A percentile compares a stretch with the other conserved stretches of the same genome.
phyloP scores from a whole-genome alignment of 73 alveolate species.

The Breviolum minutum region DNA sequence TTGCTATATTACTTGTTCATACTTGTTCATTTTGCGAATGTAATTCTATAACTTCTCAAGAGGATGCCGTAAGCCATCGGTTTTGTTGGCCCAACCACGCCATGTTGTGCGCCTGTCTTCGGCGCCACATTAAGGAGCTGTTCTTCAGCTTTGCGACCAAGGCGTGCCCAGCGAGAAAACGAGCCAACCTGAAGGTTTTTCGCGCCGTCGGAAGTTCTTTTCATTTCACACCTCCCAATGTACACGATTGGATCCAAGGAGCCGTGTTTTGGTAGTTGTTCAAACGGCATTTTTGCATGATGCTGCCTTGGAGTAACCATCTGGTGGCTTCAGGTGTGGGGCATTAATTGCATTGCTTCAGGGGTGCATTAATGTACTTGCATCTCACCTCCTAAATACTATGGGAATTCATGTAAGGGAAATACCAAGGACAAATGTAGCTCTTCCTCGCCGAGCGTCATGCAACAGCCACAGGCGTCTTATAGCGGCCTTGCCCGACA shows the following conservation, averaged over 20 bases:
- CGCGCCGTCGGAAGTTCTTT: background rate
- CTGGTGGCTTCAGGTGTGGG: background rate
- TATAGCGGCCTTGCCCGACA: background rate
- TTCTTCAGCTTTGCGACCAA: slow-evolving; percentile 12
- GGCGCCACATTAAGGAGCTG: background rate
- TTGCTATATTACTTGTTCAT: background rate
- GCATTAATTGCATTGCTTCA: background rate
- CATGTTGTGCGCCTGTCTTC: slow-evolving; percentile 8
- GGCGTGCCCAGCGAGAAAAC: slow-evolving; percentile 34
- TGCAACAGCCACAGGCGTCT: slow-evolving; percentile 8
- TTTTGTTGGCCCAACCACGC: too few species aligned
- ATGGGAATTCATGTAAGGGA: too few species aligned
- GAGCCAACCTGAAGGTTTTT: background rate
- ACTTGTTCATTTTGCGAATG: too few species aligned
- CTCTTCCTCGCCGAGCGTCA: slow-evolving; percentile 1
- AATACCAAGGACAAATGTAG: too few species aligned
- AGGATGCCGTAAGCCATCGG: too few species aligned
- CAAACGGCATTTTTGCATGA: slow-evolving; percentile 3
- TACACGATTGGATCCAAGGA: background rate
- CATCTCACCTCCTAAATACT: too few species aligned
- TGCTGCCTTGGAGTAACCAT: background rate
- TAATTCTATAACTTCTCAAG: too few species aligned
- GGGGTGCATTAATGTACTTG: too few species aligned
- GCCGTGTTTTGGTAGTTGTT: background rate
- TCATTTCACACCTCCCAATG: background rate